Percentiles rank a stretch among this genome's conserved stretches.
phyloP scores from a whole-genome alignment of 345 rosid species.

The Citrus glauca region DNA sequence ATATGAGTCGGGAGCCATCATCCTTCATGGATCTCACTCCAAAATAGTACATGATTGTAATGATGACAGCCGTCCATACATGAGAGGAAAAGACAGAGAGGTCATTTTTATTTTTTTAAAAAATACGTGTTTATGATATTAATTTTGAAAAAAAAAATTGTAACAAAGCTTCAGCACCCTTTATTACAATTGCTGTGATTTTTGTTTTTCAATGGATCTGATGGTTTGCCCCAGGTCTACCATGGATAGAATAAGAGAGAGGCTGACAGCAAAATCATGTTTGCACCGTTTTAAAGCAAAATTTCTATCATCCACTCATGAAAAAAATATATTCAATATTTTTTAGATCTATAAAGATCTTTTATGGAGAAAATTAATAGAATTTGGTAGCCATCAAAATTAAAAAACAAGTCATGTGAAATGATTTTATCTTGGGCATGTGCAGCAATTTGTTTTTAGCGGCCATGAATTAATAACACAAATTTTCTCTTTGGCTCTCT shows the following conservation, averaged over 20 bases:
- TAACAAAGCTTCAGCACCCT: background rate
- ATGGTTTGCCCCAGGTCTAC: slow-evolving; percentile 12
- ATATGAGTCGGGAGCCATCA: background rate
- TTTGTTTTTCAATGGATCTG: background rate
- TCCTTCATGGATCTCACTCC: background rate
- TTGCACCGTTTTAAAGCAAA: slow-evolving; percentile 7
- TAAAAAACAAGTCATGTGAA: background rate
- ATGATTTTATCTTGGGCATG: slow-evolving; percentile 25
- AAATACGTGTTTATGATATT: background rate
- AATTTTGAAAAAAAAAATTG: background rate
- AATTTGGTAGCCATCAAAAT: slow-evolving; percentile 13
- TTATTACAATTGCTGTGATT: background rate
- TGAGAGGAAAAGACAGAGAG: background rate
- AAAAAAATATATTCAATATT: background rate
- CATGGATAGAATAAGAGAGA: background rate
- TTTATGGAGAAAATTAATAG: background rate
- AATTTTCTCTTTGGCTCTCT: background rate
- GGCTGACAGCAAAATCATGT: background rate
- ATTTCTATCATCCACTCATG: background rate
- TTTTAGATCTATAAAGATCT: background rate
- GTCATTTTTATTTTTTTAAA: background rate
- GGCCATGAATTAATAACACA: slow-evolving; percentile 12
- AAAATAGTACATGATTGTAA: background rate
- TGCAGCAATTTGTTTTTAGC: slow-evolving; percentile 21
- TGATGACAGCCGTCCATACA: background rate